A percentile compares a stretch with the other conserved stretches of the same genome.
phyloP scores from a whole-genome alignment of 2,329 filamentous ascomycete genomes.

The Fusarium foetens region DNA sequence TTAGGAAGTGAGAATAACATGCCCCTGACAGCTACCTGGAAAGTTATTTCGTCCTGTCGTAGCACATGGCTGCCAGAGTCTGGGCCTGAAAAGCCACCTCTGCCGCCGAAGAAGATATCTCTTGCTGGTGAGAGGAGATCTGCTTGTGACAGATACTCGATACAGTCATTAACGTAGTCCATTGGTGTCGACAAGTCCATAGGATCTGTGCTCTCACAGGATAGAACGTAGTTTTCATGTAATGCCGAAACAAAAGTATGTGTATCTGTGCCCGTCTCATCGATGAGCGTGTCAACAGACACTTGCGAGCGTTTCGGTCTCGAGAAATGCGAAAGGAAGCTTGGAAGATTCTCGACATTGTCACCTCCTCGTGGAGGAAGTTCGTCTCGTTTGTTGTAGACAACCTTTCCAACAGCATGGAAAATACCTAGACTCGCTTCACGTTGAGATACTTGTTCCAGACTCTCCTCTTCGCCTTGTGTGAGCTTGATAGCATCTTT shows the following conservation, averaged over 20 bases:
- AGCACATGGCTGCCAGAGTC: constrained; percentile 76
- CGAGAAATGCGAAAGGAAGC: constrained; percentile 65
- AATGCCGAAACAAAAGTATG: constrained; percentile 89
- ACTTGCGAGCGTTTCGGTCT: constrained; percentile 73
- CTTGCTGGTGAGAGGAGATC: constrained; percentile 84
- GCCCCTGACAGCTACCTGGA: constrained; percentile 89
- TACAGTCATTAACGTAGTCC: constrained; percentile 84
- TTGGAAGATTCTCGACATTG: constrained; percentile 65
- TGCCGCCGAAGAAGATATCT: constrained; percentile 72
- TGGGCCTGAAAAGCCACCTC: constrained; percentile 63
- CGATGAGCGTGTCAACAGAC: constrained; percentile 79
- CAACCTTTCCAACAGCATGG: constrained; percentile 93
- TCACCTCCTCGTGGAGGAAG: constrained; percentile 52
- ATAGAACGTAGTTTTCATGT: constrained; percentile 92
- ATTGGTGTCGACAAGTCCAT: constrained; percentile 69
- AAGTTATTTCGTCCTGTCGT: constrained; percentile 93
- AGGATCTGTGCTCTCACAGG: constrained; percentile 71
- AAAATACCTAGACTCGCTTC: constrained; percentile 94
- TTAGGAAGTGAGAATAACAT: constrained; percentile 85
- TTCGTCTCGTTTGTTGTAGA: constrained; percentile 91
- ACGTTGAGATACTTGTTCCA: constrained; percentile 84
- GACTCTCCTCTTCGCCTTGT: constrained; percentile 78
- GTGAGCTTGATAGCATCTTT: constrained; percentile 72
- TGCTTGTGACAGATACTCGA: constrained; percentile 86
- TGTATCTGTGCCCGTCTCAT: constrained; percentile 92